Evolutionary conservation across 306 rosid species (phyloP).

Genomic region (Mucuna pruriens): DNA sequence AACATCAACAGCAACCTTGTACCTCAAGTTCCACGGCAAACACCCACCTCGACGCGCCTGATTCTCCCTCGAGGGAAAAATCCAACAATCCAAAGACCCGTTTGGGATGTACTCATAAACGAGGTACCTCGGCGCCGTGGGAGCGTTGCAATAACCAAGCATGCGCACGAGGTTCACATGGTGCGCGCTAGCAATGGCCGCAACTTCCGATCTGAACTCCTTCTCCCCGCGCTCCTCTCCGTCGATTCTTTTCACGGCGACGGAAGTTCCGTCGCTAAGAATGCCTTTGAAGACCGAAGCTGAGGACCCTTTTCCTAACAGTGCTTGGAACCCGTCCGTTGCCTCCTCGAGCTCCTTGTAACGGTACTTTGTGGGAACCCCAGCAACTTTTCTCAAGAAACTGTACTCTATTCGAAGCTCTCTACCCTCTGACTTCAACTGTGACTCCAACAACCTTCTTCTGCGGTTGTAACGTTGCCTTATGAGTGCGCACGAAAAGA

Average conservation of each 20-base stretch:
- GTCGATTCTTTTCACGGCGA: slow-evolving; percentile 75
- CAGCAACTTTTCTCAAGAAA: slow-evolving; percentile 83
- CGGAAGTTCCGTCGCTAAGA: slow-evolving; percentile 74
- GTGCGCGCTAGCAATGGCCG: slow-evolving; percentile 90
- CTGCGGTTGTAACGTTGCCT: slow-evolving; percentile 57
- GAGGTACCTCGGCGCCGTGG: slow-evolving; percentile 64
- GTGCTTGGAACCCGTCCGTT: slow-evolving; percentile 65
- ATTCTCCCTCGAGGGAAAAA: slow-evolving; percentile 51
- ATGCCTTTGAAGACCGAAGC: slow-evolving; percentile 84
- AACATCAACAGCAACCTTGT: slow-evolving; percentile 72
- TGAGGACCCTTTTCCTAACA: slow-evolving; percentile 78
- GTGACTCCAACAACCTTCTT: slow-evolving; percentile 56
- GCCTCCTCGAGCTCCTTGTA: slow-evolving; percentile 85
- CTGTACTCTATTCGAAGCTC: slow-evolving; percentile 95
- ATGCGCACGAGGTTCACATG: slow-evolving; percentile 81
- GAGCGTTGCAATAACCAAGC: slow-evolving; percentile 68
- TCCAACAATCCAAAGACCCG: slow-evolving; percentile 88
- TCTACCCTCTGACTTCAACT: slow-evolving; percentile 62
- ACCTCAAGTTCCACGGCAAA: slow-evolving; percentile 74
- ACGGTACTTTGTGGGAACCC: slow-evolving; percentile 77
- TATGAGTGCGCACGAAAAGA: slow-evolving; percentile 60
- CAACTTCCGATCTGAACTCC: slow-evolving; percentile 84
- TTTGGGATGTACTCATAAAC: slow-evolving; percentile 77
- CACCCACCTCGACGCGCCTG: slow-evolving; percentile 53
- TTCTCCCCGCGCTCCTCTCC: slow-evolving; percentile 72